These are phyloP conservation scores for Cordyceps fumosorosea DNA, from an alignment of 2,329 filamentous ascomycete species.

Conservation along the genomic window DNA sequence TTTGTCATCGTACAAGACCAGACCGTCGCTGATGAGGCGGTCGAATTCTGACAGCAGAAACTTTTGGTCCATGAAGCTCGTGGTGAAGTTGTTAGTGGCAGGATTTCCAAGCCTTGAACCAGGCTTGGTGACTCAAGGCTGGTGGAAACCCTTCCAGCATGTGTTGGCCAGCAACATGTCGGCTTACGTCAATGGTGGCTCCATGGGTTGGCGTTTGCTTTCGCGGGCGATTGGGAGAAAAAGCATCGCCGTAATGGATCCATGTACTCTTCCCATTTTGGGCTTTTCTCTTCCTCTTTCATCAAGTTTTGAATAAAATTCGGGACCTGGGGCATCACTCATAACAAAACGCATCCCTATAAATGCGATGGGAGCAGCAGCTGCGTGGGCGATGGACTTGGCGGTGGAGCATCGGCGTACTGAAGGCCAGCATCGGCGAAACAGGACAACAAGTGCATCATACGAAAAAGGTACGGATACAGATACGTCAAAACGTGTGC, in stretches of 20 bases:
- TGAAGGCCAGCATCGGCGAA: not conserved
- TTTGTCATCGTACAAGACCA: slow-evolving; percentile 13
- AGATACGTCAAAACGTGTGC: not conserved
- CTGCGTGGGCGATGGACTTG: not conserved
- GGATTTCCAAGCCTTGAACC: not conserved
- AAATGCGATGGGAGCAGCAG: not conserved
- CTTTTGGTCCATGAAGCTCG: not conserved
- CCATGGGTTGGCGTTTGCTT: not conserved
- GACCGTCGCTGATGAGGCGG: slow-evolving; percentile 6
- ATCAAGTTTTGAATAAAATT: not conserved
- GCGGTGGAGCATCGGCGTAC: not conserved
- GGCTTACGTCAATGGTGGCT: not conserved
- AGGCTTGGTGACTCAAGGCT: not conserved
- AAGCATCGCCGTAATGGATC: not conserved
- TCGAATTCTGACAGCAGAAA: slow-evolving; percentile 13
- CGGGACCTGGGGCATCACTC: not conserved
- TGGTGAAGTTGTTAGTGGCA: not conserved
- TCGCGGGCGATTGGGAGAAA: not conserved
- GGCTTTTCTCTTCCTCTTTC: not conserved
- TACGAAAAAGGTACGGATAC: no score
- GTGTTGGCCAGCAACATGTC: not conserved
- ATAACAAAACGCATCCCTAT: not conserved
- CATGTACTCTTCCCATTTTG: not conserved
- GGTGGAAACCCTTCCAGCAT: not conserved
- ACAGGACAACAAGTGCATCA: not conserved